Base-by-base conservation (phyloP, 345 rosid species). In the Hibiscus trionum region DNA sequence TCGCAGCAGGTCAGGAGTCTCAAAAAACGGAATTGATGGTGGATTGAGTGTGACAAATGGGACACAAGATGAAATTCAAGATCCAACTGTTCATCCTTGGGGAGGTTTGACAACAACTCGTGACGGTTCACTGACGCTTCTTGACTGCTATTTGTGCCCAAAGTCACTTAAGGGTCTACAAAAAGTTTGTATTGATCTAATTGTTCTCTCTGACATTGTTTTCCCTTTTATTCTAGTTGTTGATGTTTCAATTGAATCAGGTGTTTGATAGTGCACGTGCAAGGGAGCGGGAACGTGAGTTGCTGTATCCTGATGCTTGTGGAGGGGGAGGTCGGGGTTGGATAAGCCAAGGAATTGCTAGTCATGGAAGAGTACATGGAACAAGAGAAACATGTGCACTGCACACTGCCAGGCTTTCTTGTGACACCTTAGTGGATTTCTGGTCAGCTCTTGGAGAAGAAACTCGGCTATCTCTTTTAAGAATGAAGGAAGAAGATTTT, bases 221-320 rank as follows among this genome's bases (percentile, higher is more conserved):
- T 66, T 44, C 63, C 26, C n/a, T 44, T 64, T 77, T 19, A 21
- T 26, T 19, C 35, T 69, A 76, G 77, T 78, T 62, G 76, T 79
- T 91, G 68, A 88, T 76, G 0, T 78, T 79, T 81, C 66, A 26
- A 72, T 72, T 76, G 66, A 71, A 66, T 72, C 86, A 95, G 97
- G 99, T 95, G 46, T 95, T 95, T 75, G 93, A 95, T 77, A 88
- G 97, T 86, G 97, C 97, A 31, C 88, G 89, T 66, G 92, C 88
- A 66, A 85, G 99, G 81, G 99, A 92, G 80, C 82, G 90, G 79
- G 96, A 95, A 66, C 87, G 96, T 55, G 97, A 90, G 78, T 76
- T 92, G 82, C 97, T 89, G 72, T 92, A 92, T 86, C 99, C 99
- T 10, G 96, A 90, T 87, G 99, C 99, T 52, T 95, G 99, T 80